phyloP scores from a whole-genome alignment of 768 basidiomycete genomes.

The Termitomyces sp. region DNA sequence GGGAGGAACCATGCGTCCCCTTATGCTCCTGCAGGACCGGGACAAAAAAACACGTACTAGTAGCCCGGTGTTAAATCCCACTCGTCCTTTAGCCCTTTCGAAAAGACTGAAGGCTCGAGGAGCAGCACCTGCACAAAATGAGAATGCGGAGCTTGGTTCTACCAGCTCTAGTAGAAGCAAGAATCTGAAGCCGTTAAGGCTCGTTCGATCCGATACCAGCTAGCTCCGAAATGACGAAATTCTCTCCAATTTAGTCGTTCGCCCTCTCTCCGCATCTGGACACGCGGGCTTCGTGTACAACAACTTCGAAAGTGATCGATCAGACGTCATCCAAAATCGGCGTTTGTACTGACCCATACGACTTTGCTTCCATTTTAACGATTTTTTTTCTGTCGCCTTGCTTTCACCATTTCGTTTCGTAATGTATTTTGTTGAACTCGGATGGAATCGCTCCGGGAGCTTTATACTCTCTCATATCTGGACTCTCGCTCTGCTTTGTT shows the following conservation, averaged over 20 bases:
- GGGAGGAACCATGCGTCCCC: conserved; percentile 48
- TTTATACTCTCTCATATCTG: background rate
- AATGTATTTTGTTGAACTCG: conserved; percentile 4
- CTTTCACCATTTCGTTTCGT: conserved; percentile 3
- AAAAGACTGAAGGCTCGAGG: conserved; percentile 44
- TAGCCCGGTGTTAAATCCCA: conserved; percentile 19
- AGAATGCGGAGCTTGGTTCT: conserved; percentile 32
- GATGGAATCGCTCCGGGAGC: too few relatives aligned
- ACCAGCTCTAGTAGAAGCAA: conserved; percentile 31
- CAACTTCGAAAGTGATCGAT: conserved; percentile 34
- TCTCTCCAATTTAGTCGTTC: conserved; percentile 54
- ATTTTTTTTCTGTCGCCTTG: background rate
- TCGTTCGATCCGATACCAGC: conserved; percentile 57
- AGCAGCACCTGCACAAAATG: conserved; percentile 24
- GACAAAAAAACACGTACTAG: conserved; percentile 29
- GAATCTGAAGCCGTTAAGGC: conserved; percentile 53
- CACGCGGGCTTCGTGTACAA: conserved; percentile 37
- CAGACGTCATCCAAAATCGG: conserved; percentile 15
- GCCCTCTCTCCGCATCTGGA: conserved; percentile 50
- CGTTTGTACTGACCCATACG: conserved; percentile 8
- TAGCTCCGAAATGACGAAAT: conserved; percentile 54
- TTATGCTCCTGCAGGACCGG: conserved; percentile 59
- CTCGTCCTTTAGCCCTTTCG: conserved; percentile 50
- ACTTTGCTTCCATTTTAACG: background rate
- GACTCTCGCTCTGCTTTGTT: background rate